Conservation (phyloP, 2,329 filamentous ascomycete genomes). For the Ophiocordyceps camponoti-saundersi region DNA sequence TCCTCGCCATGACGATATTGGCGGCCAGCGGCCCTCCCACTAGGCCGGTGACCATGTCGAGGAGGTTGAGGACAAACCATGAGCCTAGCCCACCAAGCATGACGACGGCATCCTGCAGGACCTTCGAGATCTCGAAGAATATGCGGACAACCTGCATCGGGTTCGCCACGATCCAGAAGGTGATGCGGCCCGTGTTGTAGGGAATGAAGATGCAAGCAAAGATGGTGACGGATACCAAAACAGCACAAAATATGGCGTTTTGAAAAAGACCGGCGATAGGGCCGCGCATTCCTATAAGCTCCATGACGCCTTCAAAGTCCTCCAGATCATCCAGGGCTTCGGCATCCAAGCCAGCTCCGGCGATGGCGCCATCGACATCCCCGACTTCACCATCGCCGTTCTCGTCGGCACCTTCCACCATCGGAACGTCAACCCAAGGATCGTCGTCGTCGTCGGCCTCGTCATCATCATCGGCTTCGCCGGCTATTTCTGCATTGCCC, state of each 20-base stretch:
- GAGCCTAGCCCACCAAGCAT: slow-evolving; percentile 41
- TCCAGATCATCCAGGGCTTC: slow-evolving; percentile 73
- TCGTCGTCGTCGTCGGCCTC: slow-evolving; percentile 31
- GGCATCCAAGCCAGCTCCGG: slow-evolving; percentile 51
- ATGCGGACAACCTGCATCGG: slow-evolving; percentile 61
- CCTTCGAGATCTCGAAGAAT: slow-evolving; percentile 56
- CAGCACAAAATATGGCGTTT: slow-evolving; percentile 85
- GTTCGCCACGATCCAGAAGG: slow-evolving; percentile 63
- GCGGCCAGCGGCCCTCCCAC: slow-evolving; percentile 14
- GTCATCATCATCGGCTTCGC: slow-evolving; percentile 18
- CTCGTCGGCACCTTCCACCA: slow-evolving; percentile 16
- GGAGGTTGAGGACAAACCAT: slow-evolving; percentile 21
- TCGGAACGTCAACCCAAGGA: slow-evolving; percentile 13
- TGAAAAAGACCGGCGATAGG: slow-evolving; percentile 80
- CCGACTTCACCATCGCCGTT: slow-evolving; percentile 24
- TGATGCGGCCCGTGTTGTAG: slow-evolving; percentile 78
- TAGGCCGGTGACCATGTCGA: slow-evolving; percentile 19
- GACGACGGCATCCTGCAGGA: slow-evolving; percentile 61
- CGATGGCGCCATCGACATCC: slow-evolving; percentile 22
- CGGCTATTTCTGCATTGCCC: slow-evolving; percentile 18
- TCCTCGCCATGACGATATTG: slow-evolving; percentile 15
- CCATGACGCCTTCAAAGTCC: slow-evolving; percentile 89
- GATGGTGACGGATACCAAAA: slow-evolving; percentile 76
- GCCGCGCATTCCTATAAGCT: slow-evolving; percentile 90
- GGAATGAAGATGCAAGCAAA: slow-evolving; percentile 76